A percentile compares a stretch with the other conserved stretches of the same genome.
Conservation (phyloP, 441 rosid species). For the Erodium trifolium region DNA sequence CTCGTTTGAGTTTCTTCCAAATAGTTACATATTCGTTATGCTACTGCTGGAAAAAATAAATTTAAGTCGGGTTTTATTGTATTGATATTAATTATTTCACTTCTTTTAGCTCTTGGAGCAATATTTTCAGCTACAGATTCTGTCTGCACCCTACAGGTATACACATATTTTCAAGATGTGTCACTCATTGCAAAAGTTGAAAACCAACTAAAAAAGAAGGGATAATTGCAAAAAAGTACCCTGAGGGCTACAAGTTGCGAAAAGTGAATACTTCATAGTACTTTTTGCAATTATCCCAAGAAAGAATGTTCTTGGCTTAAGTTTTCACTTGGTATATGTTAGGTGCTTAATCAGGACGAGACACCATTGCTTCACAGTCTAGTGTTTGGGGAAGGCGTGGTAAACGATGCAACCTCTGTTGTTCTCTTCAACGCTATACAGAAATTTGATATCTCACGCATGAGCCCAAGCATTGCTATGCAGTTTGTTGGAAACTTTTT, state of each 20-base stretch:
- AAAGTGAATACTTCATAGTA: no score
- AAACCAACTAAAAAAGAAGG: not conserved
- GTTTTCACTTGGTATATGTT: not conserved
- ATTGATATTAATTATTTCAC: not conserved
- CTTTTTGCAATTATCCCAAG: no score
- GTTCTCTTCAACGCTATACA: no score
- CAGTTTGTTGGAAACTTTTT: slow-evolving; percentile 61
- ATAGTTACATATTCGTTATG: not conserved
- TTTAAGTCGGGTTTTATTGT: not conserved
- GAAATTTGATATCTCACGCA: slow-evolving; percentile 22
- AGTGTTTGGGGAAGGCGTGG: slow-evolving; percentile 68
- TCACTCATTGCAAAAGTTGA: not conserved
- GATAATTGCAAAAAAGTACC: no score
- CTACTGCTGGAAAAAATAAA: not conserved
- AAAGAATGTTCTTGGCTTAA: not conserved
- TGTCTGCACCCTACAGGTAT: slow-evolving; percentile 90
- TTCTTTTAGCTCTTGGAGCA: slow-evolving; percentile 69
- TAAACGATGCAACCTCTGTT: no score
- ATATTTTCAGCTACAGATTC: slow-evolving; percentile 95
- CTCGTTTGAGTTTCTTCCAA: not conserved
- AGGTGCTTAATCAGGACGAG: no score
- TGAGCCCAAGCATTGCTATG: slow-evolving; percentile 46
- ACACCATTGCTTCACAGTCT: no score
- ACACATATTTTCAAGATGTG: not conserved
- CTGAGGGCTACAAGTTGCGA: no score